Evolutionary conservation across 2,329 filamentous ascomycete species (phyloP), one percentile per base, ranked within the genome.

Genomic region (Monosporascus sp.): DNA sequence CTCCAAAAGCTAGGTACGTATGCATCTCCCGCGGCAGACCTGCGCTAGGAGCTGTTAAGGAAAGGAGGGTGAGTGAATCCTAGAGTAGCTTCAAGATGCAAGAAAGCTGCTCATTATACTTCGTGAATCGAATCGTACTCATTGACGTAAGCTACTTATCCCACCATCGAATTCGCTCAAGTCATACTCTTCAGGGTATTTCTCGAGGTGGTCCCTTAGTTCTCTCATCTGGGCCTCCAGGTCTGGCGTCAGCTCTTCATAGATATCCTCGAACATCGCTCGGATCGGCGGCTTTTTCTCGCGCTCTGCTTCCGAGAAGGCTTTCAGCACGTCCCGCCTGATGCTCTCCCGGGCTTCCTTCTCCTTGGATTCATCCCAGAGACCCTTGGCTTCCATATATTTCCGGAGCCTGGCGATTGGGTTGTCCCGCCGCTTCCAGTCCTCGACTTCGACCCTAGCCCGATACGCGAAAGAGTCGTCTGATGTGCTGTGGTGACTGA

Each of bases 391-490:
- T 72, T 99, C 93, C 74, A 99, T 85, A 82, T 90, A 99, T 74
- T 96, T 96, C 22, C 92, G 81, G 52, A 96, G 68, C 14, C 91
- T 80, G 2, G 89, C 90, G 49, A 96, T 87, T 2, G 91, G 91
- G 65, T 96, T 96, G 66, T 96, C 92, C 14, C 91, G 78, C 0
- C 90, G 79, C 71, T 95, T 96, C 91, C 91, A 96, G 68, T 96
- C 90, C 67, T 96, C 90, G 70, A 99, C 94, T 67, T 99, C 94
- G 1, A 97, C 86, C 25, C 88, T 85, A 1, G 92, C 91, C 8
- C 94, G 88, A 74, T 99, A 99, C 0, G 94, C 94, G 65, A 97
- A 99, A 25, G 89, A 94, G 72, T 99, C 94, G 67, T 99, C 94
- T 0, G 89, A 94, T 1, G 94, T 99, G 71, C 90, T 96, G 74